These are phyloP conservation scores for Teratosphaeria destructans DNA, from an alignment of 2,329 filamentous ascomycete species.

Conservation along the genomic window DNA sequence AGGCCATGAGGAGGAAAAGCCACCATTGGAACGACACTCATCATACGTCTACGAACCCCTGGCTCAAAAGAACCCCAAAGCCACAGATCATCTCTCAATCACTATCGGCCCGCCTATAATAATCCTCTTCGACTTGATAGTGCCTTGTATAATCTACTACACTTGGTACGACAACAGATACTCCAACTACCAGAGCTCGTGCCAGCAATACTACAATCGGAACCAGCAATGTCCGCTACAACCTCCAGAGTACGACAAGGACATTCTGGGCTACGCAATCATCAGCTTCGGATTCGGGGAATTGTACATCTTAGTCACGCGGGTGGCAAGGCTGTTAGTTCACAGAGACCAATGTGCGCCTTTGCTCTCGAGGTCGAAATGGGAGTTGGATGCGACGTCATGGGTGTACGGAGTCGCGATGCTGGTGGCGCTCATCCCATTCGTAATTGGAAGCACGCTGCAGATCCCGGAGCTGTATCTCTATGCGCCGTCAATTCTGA, in stretches of 20 bases:
- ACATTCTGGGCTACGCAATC: constrained; percentile 21
- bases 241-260: constrained; percentile 16
- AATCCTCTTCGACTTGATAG: constrained; percentile 21
- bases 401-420: constrained; percentile 24
- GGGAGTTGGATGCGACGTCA: constrained; percentile 24
- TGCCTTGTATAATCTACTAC: constrained; percentile 25
- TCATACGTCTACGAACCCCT: constrained; percentile 1
- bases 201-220: constrained; percentile 7
- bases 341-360: constrained; percentile 21
- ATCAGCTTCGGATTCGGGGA: constrained; percentile 23
- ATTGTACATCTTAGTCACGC: constrained; percentile 22
- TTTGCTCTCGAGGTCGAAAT: constrained; percentile 17
- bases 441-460: constrained; percentile 17
- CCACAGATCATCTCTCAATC: constrained; percentile 16
- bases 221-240: constrained; percentile 13
- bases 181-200: constrained; percentile 9
- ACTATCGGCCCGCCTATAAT: constrained; percentile 23
- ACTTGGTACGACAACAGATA: constrained; percentile 17
- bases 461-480: constrained; percentile 21
- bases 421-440: constrained; percentile 20
- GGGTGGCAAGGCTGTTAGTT: constrained; percentile 17
- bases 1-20: not conserved
- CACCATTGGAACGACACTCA: not conserved
- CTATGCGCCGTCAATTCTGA: constrained; percentile 22
- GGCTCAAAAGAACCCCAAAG: constrained; percentile 10